These are phyloP conservation scores for Lasiodiplodia gonubiensis DNA, from an alignment of 2,329 filamentous ascomycete species.

Conservation along the genomic window DNA sequence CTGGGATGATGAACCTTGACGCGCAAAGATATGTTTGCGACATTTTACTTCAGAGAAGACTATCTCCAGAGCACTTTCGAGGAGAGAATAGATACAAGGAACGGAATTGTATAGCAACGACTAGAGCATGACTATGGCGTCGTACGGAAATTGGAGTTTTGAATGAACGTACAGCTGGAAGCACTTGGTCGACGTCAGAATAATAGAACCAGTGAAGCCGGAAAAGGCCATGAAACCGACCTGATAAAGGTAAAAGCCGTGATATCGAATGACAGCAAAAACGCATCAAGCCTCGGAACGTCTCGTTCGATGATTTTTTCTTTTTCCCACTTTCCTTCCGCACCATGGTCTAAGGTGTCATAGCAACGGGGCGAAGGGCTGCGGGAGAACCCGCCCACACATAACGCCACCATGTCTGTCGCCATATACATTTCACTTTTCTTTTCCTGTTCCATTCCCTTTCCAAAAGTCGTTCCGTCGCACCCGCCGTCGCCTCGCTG, in stretches of 20 bases:
- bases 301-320: not conserved
- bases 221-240: not conserved
- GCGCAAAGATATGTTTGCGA: not conserved
- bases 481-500: constrained; percentile 4
- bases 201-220: not conserved
- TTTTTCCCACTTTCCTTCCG: not conserved
- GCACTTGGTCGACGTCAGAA: not conserved
- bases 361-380: not conserved
- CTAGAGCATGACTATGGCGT: constrained; percentile 18
- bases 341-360: not conserved
- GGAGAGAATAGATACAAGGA: not conserved
- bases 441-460: not conserved
- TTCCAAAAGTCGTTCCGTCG: not conserved
- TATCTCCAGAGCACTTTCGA: not conserved
- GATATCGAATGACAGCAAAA: not conserved
- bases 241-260: not conserved
- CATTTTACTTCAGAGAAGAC: not conserved
- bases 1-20: not conserved
- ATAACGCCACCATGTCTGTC: constrained; percentile 2
- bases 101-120: constrained; percentile 12
- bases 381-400: constrained; percentile 15
- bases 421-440: not conserved
- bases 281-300: not conserved
- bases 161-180: constrained; percentile 13
- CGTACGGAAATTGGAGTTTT: constrained; percentile 5